A percentile compares a stretch with the other conserved stretches of the same genome.
phyloP scores from a whole-genome alignment of 345 rosid genomes.

The Sisymbrium altissimum region DNA sequence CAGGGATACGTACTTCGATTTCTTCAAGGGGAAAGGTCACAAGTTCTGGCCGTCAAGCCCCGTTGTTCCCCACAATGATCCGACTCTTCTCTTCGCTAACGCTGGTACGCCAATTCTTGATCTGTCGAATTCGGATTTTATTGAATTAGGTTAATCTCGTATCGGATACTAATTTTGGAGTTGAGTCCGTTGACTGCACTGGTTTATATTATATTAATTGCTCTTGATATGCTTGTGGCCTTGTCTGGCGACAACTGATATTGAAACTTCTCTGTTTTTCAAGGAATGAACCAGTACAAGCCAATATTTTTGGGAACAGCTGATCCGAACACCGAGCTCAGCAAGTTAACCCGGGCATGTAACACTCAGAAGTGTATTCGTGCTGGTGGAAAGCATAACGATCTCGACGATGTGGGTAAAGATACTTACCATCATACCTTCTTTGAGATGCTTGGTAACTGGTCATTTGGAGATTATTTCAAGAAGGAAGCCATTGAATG shows the following conservation, averaged over 20 bases:
- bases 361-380: slow-evolving; percentile 97
- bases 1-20: slow-evolving; percentile 70
- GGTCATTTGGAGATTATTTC: slow-evolving; percentile 99
- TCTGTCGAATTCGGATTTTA: background rate
- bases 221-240: too few species aligned
- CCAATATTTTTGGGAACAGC: slow-evolving; percentile 88
- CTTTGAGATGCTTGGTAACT: slow-evolving; percentile 98
- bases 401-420: slow-evolving; percentile 96
- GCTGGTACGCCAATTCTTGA: slow-evolving; percentile 51
- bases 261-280: background rate
- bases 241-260: too few species aligned
- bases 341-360: slow-evolving; percentile 75
- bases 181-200: background rate
- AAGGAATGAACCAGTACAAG: slow-evolving; percentile 97
- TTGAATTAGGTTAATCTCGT: background rate
- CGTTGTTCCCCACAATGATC: slow-evolving; percentile 88
- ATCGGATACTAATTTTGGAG: background rate
- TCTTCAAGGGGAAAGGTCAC: slow-evolving; percentile 64
- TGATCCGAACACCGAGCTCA: slow-evolving; percentile 74
- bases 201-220: too few species aligned
- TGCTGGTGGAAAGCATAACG: slow-evolving; percentile 98
- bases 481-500: slow-evolving; percentile 92
- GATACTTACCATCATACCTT: slow-evolving; percentile 99
- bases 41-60: slow-evolving; percentile 87
- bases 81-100: slow-evolving; percentile 90